Evolutionary conservation across 106 monocot genomes (phyloP).

Genomic region (Phalaenopsis aphrodite): DNA sequence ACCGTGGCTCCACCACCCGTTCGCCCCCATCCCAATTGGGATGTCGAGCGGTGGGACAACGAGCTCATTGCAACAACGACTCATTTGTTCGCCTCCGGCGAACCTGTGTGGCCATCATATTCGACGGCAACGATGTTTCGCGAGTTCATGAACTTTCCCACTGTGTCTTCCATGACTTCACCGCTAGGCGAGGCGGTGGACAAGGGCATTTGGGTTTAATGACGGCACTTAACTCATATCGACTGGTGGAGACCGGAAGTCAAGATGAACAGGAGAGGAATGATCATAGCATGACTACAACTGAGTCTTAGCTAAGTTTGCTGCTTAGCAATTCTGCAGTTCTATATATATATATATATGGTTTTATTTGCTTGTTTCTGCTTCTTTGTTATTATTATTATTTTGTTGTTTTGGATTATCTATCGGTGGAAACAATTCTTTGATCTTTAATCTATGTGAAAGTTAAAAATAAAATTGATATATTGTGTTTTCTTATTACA

Average conservation of each 20-base stretch:
- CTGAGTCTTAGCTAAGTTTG: slow-evolving; percentile 25
- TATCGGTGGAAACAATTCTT: neutral
- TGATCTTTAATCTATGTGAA: no score
- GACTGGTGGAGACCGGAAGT: slow-evolving; percentile 9
- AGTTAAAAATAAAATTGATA: neutral
- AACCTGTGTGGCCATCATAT: neutral
- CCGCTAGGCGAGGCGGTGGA: slow-evolving; percentile 10
- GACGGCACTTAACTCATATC: slow-evolving; percentile 35
- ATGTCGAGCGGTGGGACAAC: slow-evolving; percentile 32
- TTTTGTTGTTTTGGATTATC: neutral
- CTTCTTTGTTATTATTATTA: neutral
- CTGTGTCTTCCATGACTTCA: slow-evolving; percentile 53
- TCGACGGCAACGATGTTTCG: neutral
- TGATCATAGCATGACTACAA: slow-evolving; percentile 14
- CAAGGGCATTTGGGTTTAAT: slow-evolving; percentile 36
- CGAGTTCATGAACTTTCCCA: slow-evolving; percentile 68
- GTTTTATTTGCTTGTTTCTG: neutral
- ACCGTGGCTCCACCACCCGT: slow-evolving; percentile 17
- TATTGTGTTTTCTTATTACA: no score
- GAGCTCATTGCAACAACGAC: slow-evolving; percentile 35
- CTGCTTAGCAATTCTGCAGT: neutral
- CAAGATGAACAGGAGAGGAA: slow-evolving; percentile 17
- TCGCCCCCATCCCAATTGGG: slow-evolving; percentile 5
- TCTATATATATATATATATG: neutral
- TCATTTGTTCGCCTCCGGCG: neutral